These are phyloP conservation scores for Exophiala spinifera DNA, from an alignment of 2,329 filamentous ascomycete species.

Conservation along the genomic window DNA sequence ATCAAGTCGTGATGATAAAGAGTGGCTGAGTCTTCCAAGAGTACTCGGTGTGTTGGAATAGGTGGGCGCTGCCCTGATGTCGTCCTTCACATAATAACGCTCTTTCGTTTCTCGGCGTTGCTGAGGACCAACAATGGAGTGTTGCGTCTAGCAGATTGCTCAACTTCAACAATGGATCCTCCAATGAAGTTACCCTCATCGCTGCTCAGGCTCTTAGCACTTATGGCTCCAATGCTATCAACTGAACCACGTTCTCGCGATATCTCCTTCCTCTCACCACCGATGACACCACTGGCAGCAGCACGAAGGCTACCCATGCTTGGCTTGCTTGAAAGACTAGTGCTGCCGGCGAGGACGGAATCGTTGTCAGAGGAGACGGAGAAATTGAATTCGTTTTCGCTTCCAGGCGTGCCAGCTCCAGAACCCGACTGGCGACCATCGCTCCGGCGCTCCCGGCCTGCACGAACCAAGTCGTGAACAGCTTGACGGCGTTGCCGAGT, in stretches of 20 bases:
- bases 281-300: slow-evolving; percentile 78
- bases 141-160: slow-evolving; percentile 64
- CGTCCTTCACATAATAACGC: slow-evolving; percentile 36
- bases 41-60: slow-evolving; percentile 17
- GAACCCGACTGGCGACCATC: slow-evolving; percentile 58
- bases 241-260: slow-evolving; percentile 55
- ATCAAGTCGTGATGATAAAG: slow-evolving; percentile 28
- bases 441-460: slow-evolving; percentile 77
- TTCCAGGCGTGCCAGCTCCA: slow-evolving; percentile 84
- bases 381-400: slow-evolving; percentile 70
- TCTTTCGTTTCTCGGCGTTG: slow-evolving; percentile 87
- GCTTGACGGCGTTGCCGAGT: slow-evolving; percentile 88
- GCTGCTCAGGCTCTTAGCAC: slow-evolving; percentile 64
- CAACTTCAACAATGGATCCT: slow-evolving; percentile 55
- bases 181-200: slow-evolving; percentile 55
- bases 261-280: slow-evolving; percentile 79
- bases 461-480: slow-evolving; percentile 85
- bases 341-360: slow-evolving; percentile 67
- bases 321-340: slow-evolving; percentile 73
- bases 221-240: slow-evolving; percentile 48
- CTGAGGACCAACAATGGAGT: slow-evolving; percentile 83
- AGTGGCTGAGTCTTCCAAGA: slow-evolving; percentile 27
- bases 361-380: slow-evolving; percentile 71
- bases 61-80: slow-evolving; percentile 19
- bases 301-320: slow-evolving; percentile 73